Evolutionary conservation across 2,329 filamentous ascomycete species (phyloP).

Genomic region (Raffaelea deltoideospora): DNA sequence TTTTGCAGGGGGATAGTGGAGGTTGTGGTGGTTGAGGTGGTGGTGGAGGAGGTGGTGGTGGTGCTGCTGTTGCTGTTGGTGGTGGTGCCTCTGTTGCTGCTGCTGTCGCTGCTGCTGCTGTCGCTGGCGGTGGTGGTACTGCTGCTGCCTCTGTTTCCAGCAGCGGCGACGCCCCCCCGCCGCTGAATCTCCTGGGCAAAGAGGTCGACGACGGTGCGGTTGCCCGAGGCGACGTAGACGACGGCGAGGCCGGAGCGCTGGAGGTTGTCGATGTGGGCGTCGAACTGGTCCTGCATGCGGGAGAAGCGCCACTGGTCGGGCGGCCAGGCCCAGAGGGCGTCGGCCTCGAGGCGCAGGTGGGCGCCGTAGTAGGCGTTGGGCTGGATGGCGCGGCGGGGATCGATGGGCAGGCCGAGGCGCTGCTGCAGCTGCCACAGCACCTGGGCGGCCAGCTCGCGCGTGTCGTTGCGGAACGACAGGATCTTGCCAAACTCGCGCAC

Average conservation of each 20-base stretch:
- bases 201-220: slow-evolving; percentile 14
- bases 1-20: too few species aligned
- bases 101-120: neutral
- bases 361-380: slow-evolving; percentile 15
- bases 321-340: slow-evolving; percentile 16
- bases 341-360: slow-evolving; percentile 17
- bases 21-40: too few species aligned
- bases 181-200: slow-evolving; percentile 12
- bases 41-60: too few species aligned
- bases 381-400: slow-evolving; percentile 13
- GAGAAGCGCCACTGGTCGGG: slow-evolving; percentile 17
- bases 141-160: too few species aligned
- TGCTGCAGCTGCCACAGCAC: slow-evolving; percentile 12
- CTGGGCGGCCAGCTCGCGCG: slow-evolving; percentile 14
- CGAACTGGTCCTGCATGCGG: slow-evolving; percentile 16
- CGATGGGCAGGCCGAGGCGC: slow-evolving; percentile 11
- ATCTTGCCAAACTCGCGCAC: slow-evolving; percentile 19
- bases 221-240: slow-evolving; percentile 17
- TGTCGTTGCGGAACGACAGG: slow-evolving; percentile 17
- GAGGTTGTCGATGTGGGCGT: slow-evolving; percentile 14
- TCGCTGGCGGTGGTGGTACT: neutral
- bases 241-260: slow-evolving; percentile 11
- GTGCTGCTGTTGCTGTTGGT: neutral
- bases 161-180: too few species aligned
- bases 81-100: too few species aligned